Base-by-base conservation (phyloP, 176 grass and related monocot species). In the Oropetium thomaeum region DNA sequence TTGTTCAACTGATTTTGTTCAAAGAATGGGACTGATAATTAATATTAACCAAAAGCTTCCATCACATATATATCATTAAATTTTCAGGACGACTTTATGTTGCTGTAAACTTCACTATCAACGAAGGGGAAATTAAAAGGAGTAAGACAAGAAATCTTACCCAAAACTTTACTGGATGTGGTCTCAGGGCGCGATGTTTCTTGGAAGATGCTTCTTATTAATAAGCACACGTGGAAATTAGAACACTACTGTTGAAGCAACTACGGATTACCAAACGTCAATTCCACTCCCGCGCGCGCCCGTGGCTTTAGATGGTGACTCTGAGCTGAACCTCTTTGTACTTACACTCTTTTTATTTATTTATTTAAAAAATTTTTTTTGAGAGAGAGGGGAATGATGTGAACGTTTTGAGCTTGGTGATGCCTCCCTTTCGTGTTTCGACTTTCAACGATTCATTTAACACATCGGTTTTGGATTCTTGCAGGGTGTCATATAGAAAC, bases 131-230 rank as follows among this genome's bases (percentile, higher is more conserved):
- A 79, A n/a, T n/a, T n/a, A n/a, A 51, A 74, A 38, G 1, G 33
- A 38, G 20, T 23, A 27, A 69, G 34, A 26, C 70, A 81, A 42
- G 34, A 70, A 70, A 73, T 86, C 28, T 38, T 15, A n/a, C 59
- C 52, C 27, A 16, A 30, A 70, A 44, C 70, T 37, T 81, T 81
- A 42, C 34, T 55, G 33, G 77, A 86, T 86, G 61, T 55, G 63
- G 84, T 45, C 71, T 45, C 71, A 78, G 77, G 71, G 49, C n/a
- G n/a, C 39, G 54, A 69, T 52, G 27, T 81, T 86, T 86, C 77
- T 41, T 62, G 77, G 77, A 65, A 84, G 74, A 54, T 86, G 43
- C 64, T 62, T 70, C 49, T 30, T 75, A 19, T 33, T 26, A 22
- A 23, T 43, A 43, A 27, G 40, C 77, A 63, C 84, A 75, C 40